Base-by-base conservation (phyloP, 352 stramenopile species). In the Pythium inflatum region DNA sequence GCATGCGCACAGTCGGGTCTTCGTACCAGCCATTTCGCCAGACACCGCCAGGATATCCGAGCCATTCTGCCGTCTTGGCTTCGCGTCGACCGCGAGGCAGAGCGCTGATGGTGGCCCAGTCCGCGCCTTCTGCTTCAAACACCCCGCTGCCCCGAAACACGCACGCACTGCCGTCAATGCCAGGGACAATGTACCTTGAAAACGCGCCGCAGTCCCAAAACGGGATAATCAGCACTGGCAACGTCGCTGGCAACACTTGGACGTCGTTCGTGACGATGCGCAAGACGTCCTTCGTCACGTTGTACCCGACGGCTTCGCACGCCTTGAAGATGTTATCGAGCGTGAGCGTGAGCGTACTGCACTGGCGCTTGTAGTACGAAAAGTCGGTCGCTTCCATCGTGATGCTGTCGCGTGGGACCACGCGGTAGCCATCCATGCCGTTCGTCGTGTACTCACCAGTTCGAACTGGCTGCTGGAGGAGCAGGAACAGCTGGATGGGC, bases 11-110 rank as follows among this genome's bases (percentile, higher is more conserved):
- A 1, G 40, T 13, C 1, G 27, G n/a, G 24, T 74, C 68, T 27
- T 68, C 65, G 48, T 71, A 72, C 71, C 76, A 81, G 1, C 71
- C 74, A 41, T 83, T 77, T 1, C 46, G 43, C 76, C 76, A 79
- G 33, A 58, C 58, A 9, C 75, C 72, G 24, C 66, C 66, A 8
- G 61, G 38, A 16, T 53, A 46, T 1, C n/a, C 20, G 3, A 82
- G 54, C 58, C 54, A 77, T 40, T 72, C 49, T 2, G 27, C 43
- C 1, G 73, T 82, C 50, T 64, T 69, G 2, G 16, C 5, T 25
- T 77, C 70, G 11, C 59, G 56, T 61, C 12, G 1, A 70, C 46
- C 2, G 40, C 66, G 8, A 16, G 9, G 0, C 70, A 24, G 1
- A 54, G 18, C 5, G 54, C 45, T 3, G 31, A 49, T 11, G 9